Percentiles rank a stretch among this genome's conserved stretches.
Conservation (phyloP, 441 rosid species). For the Eutrema salsugineum region DNA sequence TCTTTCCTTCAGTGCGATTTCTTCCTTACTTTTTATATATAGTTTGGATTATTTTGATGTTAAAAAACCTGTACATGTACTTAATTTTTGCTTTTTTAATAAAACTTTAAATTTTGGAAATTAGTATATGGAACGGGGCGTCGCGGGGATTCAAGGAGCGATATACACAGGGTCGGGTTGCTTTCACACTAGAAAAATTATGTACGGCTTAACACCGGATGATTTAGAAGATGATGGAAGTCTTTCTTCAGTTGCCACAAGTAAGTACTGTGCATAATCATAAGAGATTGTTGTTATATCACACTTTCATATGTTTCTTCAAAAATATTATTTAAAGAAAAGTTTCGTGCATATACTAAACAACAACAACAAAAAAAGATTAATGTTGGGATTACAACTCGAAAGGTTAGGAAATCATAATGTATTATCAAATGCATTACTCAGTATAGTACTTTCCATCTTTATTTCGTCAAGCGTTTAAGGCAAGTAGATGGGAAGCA, state of each 20-base stretch:
- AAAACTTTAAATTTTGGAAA: neutral
- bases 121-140: slow-evolving; percentile 34
- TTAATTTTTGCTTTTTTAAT: neutral
- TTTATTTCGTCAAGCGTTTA: too few relatives aligned
- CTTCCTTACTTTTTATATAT: neutral
- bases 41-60: neutral
- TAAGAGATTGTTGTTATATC: neutral
- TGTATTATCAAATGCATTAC: too few relatives aligned
- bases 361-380: too few relatives aligned
- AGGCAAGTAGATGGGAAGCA: too few relatives aligned
- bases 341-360: too few relatives aligned
- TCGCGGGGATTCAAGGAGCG: slow-evolving; percentile 55
- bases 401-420: too few relatives aligned
- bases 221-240: slow-evolving; percentile 16
- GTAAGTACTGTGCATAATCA: neutral
- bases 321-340: too few relatives aligned
- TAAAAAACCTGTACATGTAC: too few relatives aligned
- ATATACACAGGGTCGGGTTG: slow-evolving; percentile 52
- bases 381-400: too few relatives aligned
- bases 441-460: too few relatives aligned
- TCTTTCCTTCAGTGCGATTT: slow-evolving; percentile 1
- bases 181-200: slow-evolving; percentile 51
- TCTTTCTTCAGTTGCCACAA: slow-evolving; percentile 1
- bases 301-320: too few relatives aligned
- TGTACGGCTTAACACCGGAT: slow-evolving; percentile 35